Evolutionary conservation across 352 stramenopile genomes (phyloP), one percentile per base, ranked within the genome.

Genomic region (Thalassiosira hispida): DNA sequence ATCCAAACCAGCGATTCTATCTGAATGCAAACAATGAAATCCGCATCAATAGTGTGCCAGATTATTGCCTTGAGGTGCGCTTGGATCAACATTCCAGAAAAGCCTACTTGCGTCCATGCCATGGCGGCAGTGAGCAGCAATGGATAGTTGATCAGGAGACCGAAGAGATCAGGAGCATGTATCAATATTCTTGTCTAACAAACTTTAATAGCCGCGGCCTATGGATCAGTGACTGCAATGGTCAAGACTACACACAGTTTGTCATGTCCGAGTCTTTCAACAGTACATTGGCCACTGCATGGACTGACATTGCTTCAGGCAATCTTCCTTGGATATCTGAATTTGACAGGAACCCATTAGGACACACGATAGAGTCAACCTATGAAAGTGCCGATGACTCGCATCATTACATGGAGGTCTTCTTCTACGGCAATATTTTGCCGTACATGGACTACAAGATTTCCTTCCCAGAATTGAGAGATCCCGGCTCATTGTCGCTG

Each of bases 361-460:
- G 63, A 20, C 5, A 61, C n/a, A 1, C 25, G 0, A 72, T 84
- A 2, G 11, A 8, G 42, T 84, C 77, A 20, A 68, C 56, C 3
- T 79, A 84, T 59, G 70, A 81, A 31, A 38, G 27, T 27, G 77
- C 38, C 33, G 77, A 84, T 25, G 11, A n/a, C 2, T 46, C 22
- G n/a, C 76, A 73, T 42, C 60, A 69, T 23, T 75, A 71, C 38
- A 62, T 55, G 53, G 70, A 81, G 25, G 62, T 72, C 1, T 59
- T 33, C 33, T 81, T 84, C 62, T 73, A 57, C 18, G 23, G 64
- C 1, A 84, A 73, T 61, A 67, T 25, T 9, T 65, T 18, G 11
- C 56, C 62, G 20, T 84, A 74, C 49, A 72, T 62, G 46, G 70
- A 84, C 47, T 84, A 84, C 49, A 77, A 60, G 59, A 40, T 84